Conservation (phyloP, 306 rosid genomes). For the Fagus crenata region DNA sequence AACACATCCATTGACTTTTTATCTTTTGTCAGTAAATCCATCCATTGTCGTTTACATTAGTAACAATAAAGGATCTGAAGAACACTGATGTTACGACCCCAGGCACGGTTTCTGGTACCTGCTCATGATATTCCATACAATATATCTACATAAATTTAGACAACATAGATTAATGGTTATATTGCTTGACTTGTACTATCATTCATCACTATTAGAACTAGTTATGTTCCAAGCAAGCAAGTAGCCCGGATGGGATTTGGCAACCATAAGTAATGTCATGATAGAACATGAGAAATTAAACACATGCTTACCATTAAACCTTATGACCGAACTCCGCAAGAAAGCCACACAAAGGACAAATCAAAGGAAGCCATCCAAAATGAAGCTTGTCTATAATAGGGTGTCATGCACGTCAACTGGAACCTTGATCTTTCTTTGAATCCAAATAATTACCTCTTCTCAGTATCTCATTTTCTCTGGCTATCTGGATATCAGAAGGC, state of each 20-base stretch:
- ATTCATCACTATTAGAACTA: background rate
- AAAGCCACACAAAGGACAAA: conserved; percentile 48
- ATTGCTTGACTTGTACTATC: background rate
- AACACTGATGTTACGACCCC: background rate
- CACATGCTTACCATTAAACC: conserved; percentile 47
- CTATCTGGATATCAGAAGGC: conserved; percentile 94
- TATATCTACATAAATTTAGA: background rate
- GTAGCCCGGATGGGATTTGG: background rate
- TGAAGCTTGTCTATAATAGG: conserved; percentile 32
- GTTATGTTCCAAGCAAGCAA: background rate
- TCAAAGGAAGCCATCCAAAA: conserved; percentile 48
- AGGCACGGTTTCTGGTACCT: background rate
- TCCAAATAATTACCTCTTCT: conserved; percentile 31
- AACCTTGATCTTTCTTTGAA: conserved; percentile 52
- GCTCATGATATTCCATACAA: no score
- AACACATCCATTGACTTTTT: background rate
- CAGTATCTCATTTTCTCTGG: conserved; percentile 68
- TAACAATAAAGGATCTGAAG: background rate
- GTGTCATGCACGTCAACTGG: conserved; percentile 45
- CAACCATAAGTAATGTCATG: background rate
- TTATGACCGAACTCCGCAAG: conserved; percentile 37
- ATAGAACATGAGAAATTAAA: background rate
- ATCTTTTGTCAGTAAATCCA: background rate
- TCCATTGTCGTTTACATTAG: background rate
- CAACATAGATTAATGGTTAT: background rate